Evolutionary conservation across 345 rosid species (phyloP).

Genomic region (Ailanthus altissimus): DNA sequence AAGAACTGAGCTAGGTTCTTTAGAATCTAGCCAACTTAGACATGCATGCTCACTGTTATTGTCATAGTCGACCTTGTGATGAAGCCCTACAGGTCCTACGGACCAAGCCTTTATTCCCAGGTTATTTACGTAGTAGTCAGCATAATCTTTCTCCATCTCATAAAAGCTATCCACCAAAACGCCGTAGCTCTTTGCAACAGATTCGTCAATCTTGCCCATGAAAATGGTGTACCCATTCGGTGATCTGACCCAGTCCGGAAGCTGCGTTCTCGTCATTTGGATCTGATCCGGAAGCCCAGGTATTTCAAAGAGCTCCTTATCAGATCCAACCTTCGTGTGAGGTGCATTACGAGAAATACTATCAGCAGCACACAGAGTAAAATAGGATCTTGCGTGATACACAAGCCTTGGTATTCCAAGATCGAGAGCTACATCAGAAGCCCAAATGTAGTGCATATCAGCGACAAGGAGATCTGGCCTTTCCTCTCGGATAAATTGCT

Average conservation of each 20-base stretch:
- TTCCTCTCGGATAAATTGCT: neutral
- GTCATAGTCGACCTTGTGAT: neutral
- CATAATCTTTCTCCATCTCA: neutral
- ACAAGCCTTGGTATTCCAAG: neutral
- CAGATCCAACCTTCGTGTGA: neutral
- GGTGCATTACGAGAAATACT: neutral
- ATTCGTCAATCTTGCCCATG: neutral
- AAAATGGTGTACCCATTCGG: neutral
- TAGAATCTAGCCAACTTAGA: conserved; percentile 1
- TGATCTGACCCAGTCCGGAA: neutral
- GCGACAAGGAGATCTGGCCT: neutral
- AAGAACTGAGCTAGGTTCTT: neutral
- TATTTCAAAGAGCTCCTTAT: neutral
- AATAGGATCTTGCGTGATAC: neutral
- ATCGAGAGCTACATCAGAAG: neutral
- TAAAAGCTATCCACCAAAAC: neutral
- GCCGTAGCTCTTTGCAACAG: neutral
- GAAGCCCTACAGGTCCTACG: neutral
- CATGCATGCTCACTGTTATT: neutral
- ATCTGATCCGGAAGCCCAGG: neutral
- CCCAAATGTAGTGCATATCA: neutral
- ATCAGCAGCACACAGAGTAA: neutral
- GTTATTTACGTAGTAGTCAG: neutral
- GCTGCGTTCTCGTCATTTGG: neutral
- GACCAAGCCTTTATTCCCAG: neutral